These are phyloP conservation scores for Didymella exigua DNA, from an alignment of 2,329 filamentous ascomycete genomes.

Conservation along the genomic window DNA sequence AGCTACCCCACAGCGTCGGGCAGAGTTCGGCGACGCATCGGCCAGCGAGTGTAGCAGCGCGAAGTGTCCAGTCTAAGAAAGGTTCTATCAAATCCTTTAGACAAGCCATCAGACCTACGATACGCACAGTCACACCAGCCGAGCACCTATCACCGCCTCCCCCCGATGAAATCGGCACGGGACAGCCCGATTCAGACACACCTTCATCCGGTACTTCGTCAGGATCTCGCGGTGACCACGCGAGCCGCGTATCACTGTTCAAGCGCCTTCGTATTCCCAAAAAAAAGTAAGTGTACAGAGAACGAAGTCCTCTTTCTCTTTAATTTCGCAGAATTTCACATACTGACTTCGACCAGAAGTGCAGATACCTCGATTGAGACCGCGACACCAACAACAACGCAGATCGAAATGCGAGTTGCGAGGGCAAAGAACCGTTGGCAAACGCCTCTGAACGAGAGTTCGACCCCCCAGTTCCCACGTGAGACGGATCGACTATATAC, in stretches of 20 bases:
- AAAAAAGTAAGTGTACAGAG: neutral
- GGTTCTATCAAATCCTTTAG: constrained; percentile 37
- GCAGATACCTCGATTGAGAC: neutral
- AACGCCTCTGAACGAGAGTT: constrained; percentile 44
- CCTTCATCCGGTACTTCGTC: constrained; percentile 14
- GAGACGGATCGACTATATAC: constrained; percentile 33
- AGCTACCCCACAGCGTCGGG: constrained; percentile 16
- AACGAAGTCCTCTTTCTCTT: neutral
- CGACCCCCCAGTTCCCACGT: constrained; percentile 36
- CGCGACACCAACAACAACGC: constrained; percentile 45
- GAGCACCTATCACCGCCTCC: constrained; percentile 20
- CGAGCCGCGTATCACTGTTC: neutral
- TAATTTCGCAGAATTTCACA: too few relatives aligned
- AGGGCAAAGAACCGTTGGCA: constrained; percentile 52
- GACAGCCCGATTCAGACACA: constrained; percentile 5
- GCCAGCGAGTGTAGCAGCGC: constrained; percentile 17
- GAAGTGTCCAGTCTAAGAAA: constrained; percentile 29
- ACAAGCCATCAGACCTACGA: constrained; percentile 42
- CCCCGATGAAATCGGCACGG: constrained; percentile 12
- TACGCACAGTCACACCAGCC: constrained; percentile 46
- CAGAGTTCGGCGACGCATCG: constrained; percentile 15
- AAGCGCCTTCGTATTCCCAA: neutral
- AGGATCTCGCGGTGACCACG: neutral
- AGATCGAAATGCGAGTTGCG: constrained; percentile 48
- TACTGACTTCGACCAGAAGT: neutral